Evolutionary conservation across 495 filamentous ascomycete species (phyloP).

Genomic region (Cercophora samala): DNA sequence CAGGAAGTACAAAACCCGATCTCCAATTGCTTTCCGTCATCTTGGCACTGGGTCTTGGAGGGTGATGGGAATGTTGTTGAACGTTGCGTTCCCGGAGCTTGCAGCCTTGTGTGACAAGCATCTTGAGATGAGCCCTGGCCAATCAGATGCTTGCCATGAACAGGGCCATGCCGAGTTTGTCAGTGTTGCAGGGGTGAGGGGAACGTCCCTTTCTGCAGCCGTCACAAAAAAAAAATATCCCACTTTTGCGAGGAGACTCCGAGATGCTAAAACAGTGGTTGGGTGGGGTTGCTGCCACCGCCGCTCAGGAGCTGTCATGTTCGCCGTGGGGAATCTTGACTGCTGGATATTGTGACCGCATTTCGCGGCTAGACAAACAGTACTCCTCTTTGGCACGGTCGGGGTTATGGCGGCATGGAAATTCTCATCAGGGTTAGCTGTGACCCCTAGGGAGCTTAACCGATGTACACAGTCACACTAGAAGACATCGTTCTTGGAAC

Average conservation of each 20-base stretch:
- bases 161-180: background rate
- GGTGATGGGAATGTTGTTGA: slow-evolving; percentile 14
- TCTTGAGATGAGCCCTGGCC: background rate
- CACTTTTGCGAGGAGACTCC: slow-evolving; percentile 3
- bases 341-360: background rate
- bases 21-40: background rate
- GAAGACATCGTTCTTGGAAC: background rate
- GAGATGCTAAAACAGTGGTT: background rate
- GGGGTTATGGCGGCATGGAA: background rate
- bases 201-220: background rate
- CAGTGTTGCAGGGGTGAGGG: background rate
- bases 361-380: background rate
- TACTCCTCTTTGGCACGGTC: background rate
- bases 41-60: slow-evolving; percentile 16
- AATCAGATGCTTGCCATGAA: background rate
- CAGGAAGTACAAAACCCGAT: slow-evolving; percentile 2
- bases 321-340: background rate
- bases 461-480: background rate
- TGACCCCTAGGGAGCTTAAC: background rate
- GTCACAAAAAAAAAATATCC: slow-evolving; percentile 1
- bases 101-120: slow-evolving; percentile 14
- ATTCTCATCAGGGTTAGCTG: too few species aligned
- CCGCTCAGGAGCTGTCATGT: background rate
- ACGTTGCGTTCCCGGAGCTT: background rate
- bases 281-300: background rate